These are phyloP conservation scores for Cystobasidium slooffiae DNA, from an alignment of 1,284 basidiomycete species.

Conservation along the genomic window DNA sequence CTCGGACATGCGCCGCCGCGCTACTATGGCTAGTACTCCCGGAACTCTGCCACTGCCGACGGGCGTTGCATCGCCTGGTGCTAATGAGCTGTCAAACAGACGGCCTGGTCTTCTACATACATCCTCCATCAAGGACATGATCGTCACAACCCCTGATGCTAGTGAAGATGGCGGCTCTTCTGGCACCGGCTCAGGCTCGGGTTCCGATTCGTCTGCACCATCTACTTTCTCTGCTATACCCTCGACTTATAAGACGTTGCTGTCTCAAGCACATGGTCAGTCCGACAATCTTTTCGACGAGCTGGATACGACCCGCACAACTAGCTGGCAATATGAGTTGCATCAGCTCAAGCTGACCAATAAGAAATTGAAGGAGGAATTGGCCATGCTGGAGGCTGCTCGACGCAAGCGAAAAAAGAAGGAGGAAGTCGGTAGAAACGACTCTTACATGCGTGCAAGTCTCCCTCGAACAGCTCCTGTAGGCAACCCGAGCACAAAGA, in stretches of 20 bases:
- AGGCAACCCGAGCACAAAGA: constrained; percentile 10
- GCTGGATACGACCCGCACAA: constrained; percentile 67
- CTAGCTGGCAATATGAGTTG: constrained; percentile 90
- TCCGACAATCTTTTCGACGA: constrained; percentile 70
- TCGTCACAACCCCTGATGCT: constrained; percentile 33
- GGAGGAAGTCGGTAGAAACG: constrained; percentile 6
- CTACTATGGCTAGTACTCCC: constrained; percentile 1
- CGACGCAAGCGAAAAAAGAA: constrained; percentile 48
- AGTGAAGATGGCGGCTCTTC: constrained; percentile 19
- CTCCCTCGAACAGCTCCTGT: constrained; percentile 4
- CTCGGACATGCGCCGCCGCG: constrained; percentile 37
- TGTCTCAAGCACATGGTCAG: constrained; percentile 41
- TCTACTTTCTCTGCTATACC: constrained; percentile 50
- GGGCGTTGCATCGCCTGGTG: constrained; percentile 14
- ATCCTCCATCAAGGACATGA: constrained; percentile 21
- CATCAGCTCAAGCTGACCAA: constrained; percentile 81
- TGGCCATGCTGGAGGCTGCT: constrained; percentile 58
- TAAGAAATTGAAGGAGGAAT: constrained; percentile 70
- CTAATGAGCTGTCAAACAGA: neutral
- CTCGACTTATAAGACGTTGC: constrained; percentile 51
- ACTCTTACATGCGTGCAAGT: constrained; percentile 32
- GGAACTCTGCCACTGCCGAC: constrained; percentile 20
- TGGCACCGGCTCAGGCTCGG: constrained; percentile 19
- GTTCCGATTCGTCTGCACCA: constrained; percentile 40
- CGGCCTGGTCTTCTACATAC: constrained; percentile 14